Percentiles rank a stretch among this genome's conserved stretches.
These are phyloP conservation scores for Colletotrichum cereale DNA, from an alignment of 2,329 filamentous ascomycete species.

Conservation along the genomic window DNA sequence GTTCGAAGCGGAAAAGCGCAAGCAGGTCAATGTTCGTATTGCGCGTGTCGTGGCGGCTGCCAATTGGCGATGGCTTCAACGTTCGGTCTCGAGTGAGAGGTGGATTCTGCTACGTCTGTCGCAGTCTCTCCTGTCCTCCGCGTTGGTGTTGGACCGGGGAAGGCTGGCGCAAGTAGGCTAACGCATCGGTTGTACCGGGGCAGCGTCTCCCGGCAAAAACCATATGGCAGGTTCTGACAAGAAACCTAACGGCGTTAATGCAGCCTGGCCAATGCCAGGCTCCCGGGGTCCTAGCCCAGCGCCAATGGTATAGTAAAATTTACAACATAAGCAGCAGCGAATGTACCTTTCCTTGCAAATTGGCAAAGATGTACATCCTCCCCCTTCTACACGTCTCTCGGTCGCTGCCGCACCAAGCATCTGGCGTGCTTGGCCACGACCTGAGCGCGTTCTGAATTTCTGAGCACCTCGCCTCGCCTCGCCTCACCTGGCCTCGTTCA, in stretches of 20 bases:
- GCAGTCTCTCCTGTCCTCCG: constrained; percentile 36
- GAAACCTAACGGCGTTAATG: constrained; percentile 21
- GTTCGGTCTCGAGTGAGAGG: constrained; percentile 31
- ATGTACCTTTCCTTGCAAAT: constrained; percentile 8
- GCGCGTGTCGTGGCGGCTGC: constrained; percentile 38
- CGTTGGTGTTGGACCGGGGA: constrained; percentile 37
- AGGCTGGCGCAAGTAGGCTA: constrained; percentile 31
- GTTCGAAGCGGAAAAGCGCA: constrained; percentile 16
- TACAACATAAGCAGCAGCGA: neutral
- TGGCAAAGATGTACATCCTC: neutral
- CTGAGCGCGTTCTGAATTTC: constrained; percentile 18
- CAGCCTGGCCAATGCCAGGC: constrained; percentile 22
- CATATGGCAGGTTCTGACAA: too few relatives aligned
- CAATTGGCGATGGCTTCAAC: constrained; percentile 37
- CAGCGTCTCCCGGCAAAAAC: neutral
- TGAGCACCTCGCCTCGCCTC: too few relatives aligned
- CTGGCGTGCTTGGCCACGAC: neutral
- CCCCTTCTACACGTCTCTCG: too few relatives aligned
- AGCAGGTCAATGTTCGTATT: constrained; percentile 18
- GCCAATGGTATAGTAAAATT: constrained; percentile 18
- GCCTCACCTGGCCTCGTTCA: neutral
- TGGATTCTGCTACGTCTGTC: constrained; percentile 37
- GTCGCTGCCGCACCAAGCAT: neutral
- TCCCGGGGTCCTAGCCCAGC: constrained; percentile 2
- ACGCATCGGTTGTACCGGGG: constrained; percentile 16